Base-by-base conservation (phyloP, 345 rosid genomes). In the Cardamine chenopodiifolia region DNA sequence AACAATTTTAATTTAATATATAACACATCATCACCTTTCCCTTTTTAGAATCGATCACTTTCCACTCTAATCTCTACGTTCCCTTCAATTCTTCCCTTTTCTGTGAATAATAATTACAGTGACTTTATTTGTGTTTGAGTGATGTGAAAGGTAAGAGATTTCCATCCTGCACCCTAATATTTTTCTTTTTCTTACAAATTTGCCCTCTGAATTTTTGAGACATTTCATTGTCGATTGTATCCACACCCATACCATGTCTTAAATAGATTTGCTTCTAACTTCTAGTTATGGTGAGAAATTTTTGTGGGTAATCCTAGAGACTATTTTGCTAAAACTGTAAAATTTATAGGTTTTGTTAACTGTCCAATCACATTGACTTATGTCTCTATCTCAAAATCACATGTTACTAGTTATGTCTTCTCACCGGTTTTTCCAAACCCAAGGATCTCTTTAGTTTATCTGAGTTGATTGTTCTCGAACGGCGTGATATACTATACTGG, bases 331-430 rank as follows among this genome's bases (percentile, higher is more conserved):
- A 67, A 49, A 74, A 19, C 53, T 74, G 73, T 49, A 8, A 28
- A 26, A 23, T 10, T 14, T 26, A n/a, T 49, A 57, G 63, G 39
- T 39, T 61, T 68, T 69, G 79, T 61, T 68, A 68, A 42, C 74
- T 52, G 63, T 75, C 79, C 29, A 52, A 42, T 68, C 79, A 60
- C 74, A 68, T 75, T 68, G 74, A 75, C 73, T 75, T 75, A 23
- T 68, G 74, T 75, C 68, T 19, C 70, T 18, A 52, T 61, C 70
- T 31, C 17, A 52, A 61, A 52, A 20, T 61, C 73, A 68, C 79
- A 68, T 75, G 79, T 34, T 11, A 40, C 9, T 29, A 68, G 62
- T 68, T 68, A 48, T 74, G 74, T 68, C 79, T 61, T 68, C 48
- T 75, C 68, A 60, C 32, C n/a, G 3, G 56, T 29, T 75, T 34